These are phyloP conservation scores for Bipolaris bicolor DNA, from an alignment of 2,329 filamentous ascomycete species.

Conservation along the genomic window DNA sequence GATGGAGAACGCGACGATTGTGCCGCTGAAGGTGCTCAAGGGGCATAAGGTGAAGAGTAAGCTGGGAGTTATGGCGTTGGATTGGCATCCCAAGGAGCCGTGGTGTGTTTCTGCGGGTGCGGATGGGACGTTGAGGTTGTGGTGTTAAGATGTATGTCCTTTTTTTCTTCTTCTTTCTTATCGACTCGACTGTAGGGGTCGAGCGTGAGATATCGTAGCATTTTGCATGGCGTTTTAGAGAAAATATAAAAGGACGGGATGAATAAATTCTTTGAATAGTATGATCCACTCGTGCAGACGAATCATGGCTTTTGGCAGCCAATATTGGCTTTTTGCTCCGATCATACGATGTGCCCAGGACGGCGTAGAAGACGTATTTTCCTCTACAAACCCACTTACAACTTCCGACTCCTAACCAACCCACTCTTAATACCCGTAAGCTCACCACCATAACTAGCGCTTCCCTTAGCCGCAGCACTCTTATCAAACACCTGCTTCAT, in stretches of 20 bases:
- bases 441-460: slow-evolving; percentile 76
- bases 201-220: not conserved
- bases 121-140: slow-evolving; percentile 89
- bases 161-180: not conserved
- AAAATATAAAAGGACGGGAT: not conserved
- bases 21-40: slow-evolving; percentile 90
- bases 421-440: slow-evolving; percentile 94
- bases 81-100: slow-evolving; percentile 94
- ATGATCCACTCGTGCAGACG: too few relatives aligned
- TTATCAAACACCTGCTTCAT: slow-evolving; percentile 81
- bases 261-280: not conserved
- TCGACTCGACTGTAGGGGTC: not conserved
- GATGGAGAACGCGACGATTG: slow-evolving; percentile 95
- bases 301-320: not conserved
- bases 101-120: slow-evolving; percentile 95
- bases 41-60: slow-evolving; percentile 87
- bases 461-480: slow-evolving; percentile 72
- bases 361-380: too few relatives aligned
- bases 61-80: slow-evolving; percentile 88
- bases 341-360: too few relatives aligned
- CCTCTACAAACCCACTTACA: slow-evolving; percentile 57
- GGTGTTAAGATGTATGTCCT: slow-evolving; percentile 54
- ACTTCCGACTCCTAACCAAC: slow-evolving; percentile 89
- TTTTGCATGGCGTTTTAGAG: slow-evolving; percentile 1
- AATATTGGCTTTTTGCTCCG: not conserved